Conservation (phyloP, 257 asterid genomes). For the Solanum piurae region DNA sequence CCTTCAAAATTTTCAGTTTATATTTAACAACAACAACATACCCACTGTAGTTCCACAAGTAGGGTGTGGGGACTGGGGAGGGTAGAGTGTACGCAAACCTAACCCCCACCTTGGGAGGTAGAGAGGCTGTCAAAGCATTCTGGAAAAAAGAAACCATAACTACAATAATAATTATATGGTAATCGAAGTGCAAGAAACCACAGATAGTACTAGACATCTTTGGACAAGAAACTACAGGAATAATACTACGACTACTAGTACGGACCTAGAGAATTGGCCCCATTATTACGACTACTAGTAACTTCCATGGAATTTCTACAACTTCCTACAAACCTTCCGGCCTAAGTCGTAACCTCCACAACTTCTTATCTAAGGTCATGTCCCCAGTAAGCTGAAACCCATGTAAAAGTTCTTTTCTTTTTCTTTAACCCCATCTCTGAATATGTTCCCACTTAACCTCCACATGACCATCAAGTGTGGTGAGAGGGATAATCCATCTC, state of each 20-base stretch:
- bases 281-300: not conserved
- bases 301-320: not conserved
- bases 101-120: not conserved
- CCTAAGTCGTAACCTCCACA: not conserved
- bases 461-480: not conserved
- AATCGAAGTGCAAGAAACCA: not conserved
- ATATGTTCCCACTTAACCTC: not conserved
- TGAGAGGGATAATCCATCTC: not conserved
- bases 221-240: not conserved
- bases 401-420: not conserved
- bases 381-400: not conserved
- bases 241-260: not conserved
- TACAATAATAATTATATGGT: not conserved
- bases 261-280: not conserved
- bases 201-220: too few relatives aligned
- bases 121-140: not conserved
- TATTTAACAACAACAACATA: not conserved
- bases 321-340: not conserved
- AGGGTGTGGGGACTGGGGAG: rapidly evolving
- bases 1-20: not conserved
- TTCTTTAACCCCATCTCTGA: not conserved
- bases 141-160: not conserved
- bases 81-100: not conserved
- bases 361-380: not conserved
- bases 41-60: not conserved